These are phyloP conservation scores for Pseudonectria foliicola DNA, from an alignment of 2,329 filamentous ascomycete genomes.

Conservation along the genomic window DNA sequence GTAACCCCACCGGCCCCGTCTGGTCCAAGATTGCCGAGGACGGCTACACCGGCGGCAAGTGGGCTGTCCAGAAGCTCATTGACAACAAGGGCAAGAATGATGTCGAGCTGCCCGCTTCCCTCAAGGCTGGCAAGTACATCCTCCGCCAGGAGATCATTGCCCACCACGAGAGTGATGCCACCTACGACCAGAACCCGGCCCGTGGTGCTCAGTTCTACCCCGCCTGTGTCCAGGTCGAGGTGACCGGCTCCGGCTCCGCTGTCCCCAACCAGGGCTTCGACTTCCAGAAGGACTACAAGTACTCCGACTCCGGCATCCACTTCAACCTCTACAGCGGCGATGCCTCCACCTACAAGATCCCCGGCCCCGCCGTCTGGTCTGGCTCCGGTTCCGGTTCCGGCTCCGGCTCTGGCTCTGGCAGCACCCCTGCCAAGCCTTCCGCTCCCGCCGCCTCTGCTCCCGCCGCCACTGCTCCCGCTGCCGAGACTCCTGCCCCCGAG, in stretches of 20 bases:
- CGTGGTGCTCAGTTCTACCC: slow-evolving; percentile 42
- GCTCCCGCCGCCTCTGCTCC: no score
- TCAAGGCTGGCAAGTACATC: slow-evolving; percentile 45
- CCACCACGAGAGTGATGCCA: slow-evolving; percentile 38
- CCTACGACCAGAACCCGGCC: slow-evolving; percentile 22
- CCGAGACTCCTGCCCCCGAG: neutral
- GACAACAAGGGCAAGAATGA: slow-evolving; percentile 41
- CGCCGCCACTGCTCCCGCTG: neutral
- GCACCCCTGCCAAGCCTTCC: no score
- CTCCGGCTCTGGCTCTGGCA: neutral
- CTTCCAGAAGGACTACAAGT: slow-evolving; percentile 48
- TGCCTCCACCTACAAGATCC: slow-evolving; percentile 25
- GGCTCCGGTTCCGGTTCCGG: slow-evolving; percentile 9
- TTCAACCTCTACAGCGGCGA: slow-evolving; percentile 48
- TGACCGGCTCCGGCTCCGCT: slow-evolving; percentile 40
- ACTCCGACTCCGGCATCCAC: slow-evolving; percentile 49
- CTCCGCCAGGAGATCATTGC: slow-evolving; percentile 50
- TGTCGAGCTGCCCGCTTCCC: slow-evolving; percentile 37
- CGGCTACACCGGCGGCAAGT: slow-evolving; percentile 32
- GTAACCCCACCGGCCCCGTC: slow-evolving; percentile 40
- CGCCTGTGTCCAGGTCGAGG: slow-evolving; percentile 52
- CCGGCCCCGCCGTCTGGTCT: slow-evolving; percentile 28
- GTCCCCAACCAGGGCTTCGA: slow-evolving; percentile 35
- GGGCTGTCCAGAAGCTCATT: slow-evolving; percentile 39
- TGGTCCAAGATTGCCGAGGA: slow-evolving; percentile 41